Evolutionary conservation across 768 basidiomycete species (phyloP), one percentile per base, ranked within the genome.

Genomic region (Galerina sulciceps): DNA sequence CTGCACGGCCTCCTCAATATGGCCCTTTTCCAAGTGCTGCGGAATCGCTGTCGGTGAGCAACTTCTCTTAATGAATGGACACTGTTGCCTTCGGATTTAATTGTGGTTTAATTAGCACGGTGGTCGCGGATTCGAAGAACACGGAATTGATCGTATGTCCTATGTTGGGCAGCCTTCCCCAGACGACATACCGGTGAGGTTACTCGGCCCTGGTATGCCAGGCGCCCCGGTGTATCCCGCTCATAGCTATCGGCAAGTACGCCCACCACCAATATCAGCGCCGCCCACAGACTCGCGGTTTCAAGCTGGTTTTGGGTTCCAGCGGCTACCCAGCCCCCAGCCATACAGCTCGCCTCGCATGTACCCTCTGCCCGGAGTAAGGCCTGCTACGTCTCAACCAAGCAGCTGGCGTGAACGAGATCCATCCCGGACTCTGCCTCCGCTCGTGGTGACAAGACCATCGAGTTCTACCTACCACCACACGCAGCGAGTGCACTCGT

Each of bases 181-280:
- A 17, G 74, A 76, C 22, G 79, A 81, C 49, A 64, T 72, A 22
- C 73, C 73, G 38, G 60, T 76, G 17, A 75, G 78, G 42, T 62
- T 87, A 17, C 76, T 83, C 41, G 85, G 86, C 10, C 84, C 86
- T 45, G 85, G 84, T 5, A 78, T 86, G 69, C 82, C 84, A 23
- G 82, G 78, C 55, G 61, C 65, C 22, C 71, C 75, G n/a, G 38
- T 50, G 18, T 59, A 64, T 40, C 47, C 62, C 46, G 54, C 60
- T 23, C 64, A 64, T 17, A 54, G 55, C 34, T 66, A 67, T 49
- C 66, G 67, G 4, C 65, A 61, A 43, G 64, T 60, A 38, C 49
- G 43, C 11, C 54, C 56, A 13, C 62, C 61, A 44, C 68, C 69
- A 59, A 57, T 53, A 41, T 65, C 54, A 40, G 66, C 65, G 10